Evolutionary conservation across 129 eudicot genomes (phyloP).

Genomic region (Tagetes erecta): DNA sequence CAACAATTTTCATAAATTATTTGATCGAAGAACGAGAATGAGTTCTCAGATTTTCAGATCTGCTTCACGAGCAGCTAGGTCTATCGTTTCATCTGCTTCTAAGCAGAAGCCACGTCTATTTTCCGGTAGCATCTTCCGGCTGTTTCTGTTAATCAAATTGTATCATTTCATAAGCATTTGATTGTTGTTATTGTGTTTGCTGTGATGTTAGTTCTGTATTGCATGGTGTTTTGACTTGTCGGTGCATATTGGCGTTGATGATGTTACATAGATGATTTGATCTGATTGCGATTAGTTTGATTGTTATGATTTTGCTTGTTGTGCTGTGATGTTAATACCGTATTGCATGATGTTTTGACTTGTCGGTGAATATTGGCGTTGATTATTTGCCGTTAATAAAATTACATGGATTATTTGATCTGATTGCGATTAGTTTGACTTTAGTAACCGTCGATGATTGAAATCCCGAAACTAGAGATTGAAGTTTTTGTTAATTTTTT

Average conservation of each 20-base stretch:
- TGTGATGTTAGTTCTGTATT: background rate
- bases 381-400: background rate
- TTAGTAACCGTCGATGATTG: conserved; percentile 1
- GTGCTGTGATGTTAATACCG: background rate
- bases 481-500: background rate
- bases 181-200: background rate
- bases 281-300: conserved; percentile 11
- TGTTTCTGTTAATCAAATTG: background rate
- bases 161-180: conserved; percentile 2
- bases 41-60: conserved; percentile 75
- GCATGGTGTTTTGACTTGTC: background rate
- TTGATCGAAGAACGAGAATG: conserved; percentile 40
- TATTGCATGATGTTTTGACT: background rate
- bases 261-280: background rate
- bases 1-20: conserved; percentile 1
- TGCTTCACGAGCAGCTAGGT: conserved; percentile 68
- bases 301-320: background rate
- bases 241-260: background rate
- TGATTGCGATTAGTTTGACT: too few relatives aligned
- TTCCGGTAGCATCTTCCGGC: conserved; percentile 45
- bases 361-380: conserved; percentile 1
- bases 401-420: too few relatives aligned
- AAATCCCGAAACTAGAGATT: background rate
- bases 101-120: conserved; percentile 59
- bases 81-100: conserved; percentile 45